Conservation (phyloP, 768 basidiomycete species). For the Dacryopinax primogenitus region DNA sequence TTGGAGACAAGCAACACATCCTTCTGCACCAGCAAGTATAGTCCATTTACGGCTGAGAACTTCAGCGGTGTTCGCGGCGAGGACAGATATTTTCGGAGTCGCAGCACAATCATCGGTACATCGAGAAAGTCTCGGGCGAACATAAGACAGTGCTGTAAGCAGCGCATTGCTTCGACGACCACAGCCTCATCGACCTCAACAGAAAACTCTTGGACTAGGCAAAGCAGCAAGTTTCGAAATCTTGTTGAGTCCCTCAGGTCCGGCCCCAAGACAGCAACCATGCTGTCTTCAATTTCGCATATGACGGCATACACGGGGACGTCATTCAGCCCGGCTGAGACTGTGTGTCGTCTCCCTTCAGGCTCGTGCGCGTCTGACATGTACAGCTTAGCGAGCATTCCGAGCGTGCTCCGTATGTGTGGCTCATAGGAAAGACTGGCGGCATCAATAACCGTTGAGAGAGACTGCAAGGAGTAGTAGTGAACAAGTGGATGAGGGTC, state of each 20-base stretch:
- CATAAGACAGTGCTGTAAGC: constrained; percentile 93
- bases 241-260: constrained; percentile 81
- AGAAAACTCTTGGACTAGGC: constrained; percentile 74
- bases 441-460: constrained; percentile 77
- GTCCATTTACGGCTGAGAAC: constrained; percentile 84
- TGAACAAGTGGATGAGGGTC: constrained; percentile 96
- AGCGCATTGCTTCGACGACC: constrained; percentile 86
- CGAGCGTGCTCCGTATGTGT: constrained; percentile 75
- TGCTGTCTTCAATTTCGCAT: constrained; percentile 83
- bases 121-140: constrained; percentile 79
- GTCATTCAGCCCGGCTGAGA: constrained; percentile 79
- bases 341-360: constrained; percentile 73
- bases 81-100: constrained; percentile 64
- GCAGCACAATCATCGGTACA: constrained; percentile 63
- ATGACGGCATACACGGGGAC: constrained; percentile 83
- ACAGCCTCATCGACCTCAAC: constrained; percentile 78
- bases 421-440: constrained; percentile 86
- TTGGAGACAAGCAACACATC: constrained; percentile 86
- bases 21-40: constrained; percentile 94
- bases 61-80: constrained; percentile 77
- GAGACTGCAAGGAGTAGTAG: constrained; percentile 77
- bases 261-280: constrained; percentile 87
- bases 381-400: constrained; percentile 83
- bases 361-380: constrained; percentile 81
- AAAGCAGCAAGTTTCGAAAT: constrained; percentile 67